Evolutionary conservation across 225 moss, liverwort and hornwort species (phyloP).

Genomic region (Polytrichum formosum): DNA sequence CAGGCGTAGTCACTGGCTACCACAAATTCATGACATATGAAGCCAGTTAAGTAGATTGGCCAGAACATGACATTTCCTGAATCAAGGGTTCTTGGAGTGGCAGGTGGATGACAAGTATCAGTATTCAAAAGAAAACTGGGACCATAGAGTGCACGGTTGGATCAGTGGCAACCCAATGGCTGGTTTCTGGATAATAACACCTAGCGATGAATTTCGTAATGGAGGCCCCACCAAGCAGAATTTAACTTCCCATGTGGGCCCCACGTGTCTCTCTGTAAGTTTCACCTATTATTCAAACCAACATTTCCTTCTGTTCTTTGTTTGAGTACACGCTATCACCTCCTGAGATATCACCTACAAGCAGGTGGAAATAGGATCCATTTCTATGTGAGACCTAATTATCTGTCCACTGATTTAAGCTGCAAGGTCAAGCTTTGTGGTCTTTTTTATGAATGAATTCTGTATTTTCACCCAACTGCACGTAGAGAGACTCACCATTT

Average conservation of each 20-base stretch:
- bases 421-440: too few relatives aligned
- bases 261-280: slow-evolving; percentile 78
- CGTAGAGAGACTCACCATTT: too few relatives aligned
- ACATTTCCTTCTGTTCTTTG: background rate
- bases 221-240: slow-evolving; percentile 90
- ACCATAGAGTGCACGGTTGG: slow-evolving; percentile 88
- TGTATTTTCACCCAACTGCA: too few relatives aligned
- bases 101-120: slow-evolving; percentile 96
- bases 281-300: background rate
- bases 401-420: too few relatives aligned
- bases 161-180: slow-evolving; percentile 59
- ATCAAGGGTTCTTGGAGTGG: background rate
- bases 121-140: slow-evolving; percentile 77
- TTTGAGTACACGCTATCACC: background rate
- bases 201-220: slow-evolving; percentile 81
- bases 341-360: too few relatives aligned
- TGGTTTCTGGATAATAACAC: slow-evolving; percentile 88
- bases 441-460: too few relatives aligned
- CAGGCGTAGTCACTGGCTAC: too few relatives aligned
- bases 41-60: too few relatives aligned
- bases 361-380: background rate
- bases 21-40: too few relatives aligned
- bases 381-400: background rate
- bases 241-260: slow-evolving; percentile 82
- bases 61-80: background rate